A percentile compares a stretch with the other conserved stretches of the same genome.
phyloP scores from a whole-genome alignment of 331 rosid genomes.

The Malus hybrid region DNA sequence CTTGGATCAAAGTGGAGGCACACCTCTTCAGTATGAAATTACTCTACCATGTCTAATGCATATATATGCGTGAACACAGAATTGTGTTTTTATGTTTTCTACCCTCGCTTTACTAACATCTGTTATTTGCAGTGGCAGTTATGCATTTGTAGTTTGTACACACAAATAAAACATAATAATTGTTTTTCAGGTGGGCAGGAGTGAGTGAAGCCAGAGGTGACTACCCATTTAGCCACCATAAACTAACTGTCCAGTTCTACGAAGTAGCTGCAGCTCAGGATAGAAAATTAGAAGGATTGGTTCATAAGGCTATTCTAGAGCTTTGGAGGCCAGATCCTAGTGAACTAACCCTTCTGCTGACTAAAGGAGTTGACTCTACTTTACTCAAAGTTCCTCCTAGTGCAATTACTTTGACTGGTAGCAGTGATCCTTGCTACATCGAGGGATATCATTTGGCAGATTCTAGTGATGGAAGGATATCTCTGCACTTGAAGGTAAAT shows the following conservation, averaged over 20 bases:
- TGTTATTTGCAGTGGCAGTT: neutral
- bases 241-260: constrained; percentile 91
- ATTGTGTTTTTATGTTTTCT: too few relatives aligned
- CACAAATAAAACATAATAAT: neutral
- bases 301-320: constrained; percentile 98
- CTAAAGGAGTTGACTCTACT: constrained; percentile 84
- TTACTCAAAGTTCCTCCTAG: constrained; percentile 92
- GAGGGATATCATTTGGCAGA: constrained; percentile 98
- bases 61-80: neutral
- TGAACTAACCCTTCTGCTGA: constrained; percentile 82
- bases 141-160: neutral
- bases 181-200: constrained; percentile 78
- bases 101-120: neutral
- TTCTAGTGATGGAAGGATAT: constrained; percentile 82
- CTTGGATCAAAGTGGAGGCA: neutral
- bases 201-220: constrained; percentile 95
- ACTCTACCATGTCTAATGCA: neutral
- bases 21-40: neutral
- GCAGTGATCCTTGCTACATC: constrained; percentile 97
- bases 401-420: constrained; percentile 90
- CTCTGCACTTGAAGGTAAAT: constrained; percentile 89
- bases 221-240: constrained; percentile 99
- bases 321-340: constrained; percentile 97
- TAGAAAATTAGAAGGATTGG: constrained; percentile 93
- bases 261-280: constrained; percentile 99